A percentile compares a stretch with the other conserved stretches of the same genome.
Conservation (phyloP, 2,329 filamentous ascomycete species). For the Pseudocercospora pini-densiflorae region DNA sequence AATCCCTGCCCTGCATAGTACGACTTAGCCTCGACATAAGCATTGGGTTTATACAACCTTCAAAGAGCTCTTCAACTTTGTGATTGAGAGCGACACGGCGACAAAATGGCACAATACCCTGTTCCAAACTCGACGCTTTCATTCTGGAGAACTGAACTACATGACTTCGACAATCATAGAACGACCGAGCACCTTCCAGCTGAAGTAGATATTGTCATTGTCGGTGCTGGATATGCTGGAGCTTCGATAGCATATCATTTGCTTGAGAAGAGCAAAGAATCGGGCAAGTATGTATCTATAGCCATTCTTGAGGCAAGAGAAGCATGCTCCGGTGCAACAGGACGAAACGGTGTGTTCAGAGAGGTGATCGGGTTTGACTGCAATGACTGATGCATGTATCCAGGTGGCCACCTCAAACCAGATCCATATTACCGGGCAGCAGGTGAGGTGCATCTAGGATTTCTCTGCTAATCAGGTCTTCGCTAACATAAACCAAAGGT, state of each 20-base stretch:
- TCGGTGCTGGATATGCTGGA: conserved; percentile 36
- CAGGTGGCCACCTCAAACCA: conserved; percentile 42
- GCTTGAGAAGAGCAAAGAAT: conserved; percentile 21
- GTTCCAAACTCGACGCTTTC: conserved; percentile 34
- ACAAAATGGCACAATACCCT: conserved; percentile 22
- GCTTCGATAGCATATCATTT: conserved; percentile 34
- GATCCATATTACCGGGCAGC: conserved; percentile 40
- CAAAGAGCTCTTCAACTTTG: not conserved
- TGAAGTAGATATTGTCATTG: conserved; percentile 33
- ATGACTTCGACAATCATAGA: conserved; percentile 59
- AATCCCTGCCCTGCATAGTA: not conserved
- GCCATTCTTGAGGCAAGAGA: conserved; percentile 36
- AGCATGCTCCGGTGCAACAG: conserved; percentile 36
- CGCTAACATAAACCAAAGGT: not conserved
- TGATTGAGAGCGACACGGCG: not conserved
- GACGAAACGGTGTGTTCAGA: conserved; percentile 30
- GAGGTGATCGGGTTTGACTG: no score
- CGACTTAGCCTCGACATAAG: not conserved
- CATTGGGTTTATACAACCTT: not conserved
- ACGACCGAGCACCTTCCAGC: conserved; percentile 61
- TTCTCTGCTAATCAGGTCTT: not conserved
- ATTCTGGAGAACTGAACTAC: conserved; percentile 51
- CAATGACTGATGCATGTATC: not conserved
- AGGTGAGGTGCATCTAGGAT: not conserved
- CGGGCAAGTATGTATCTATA: conserved; percentile 19